Evolutionary conservation across 2,329 filamentous ascomycete genomes (phyloP).

Genomic region (Neurospora crassa): DNA sequence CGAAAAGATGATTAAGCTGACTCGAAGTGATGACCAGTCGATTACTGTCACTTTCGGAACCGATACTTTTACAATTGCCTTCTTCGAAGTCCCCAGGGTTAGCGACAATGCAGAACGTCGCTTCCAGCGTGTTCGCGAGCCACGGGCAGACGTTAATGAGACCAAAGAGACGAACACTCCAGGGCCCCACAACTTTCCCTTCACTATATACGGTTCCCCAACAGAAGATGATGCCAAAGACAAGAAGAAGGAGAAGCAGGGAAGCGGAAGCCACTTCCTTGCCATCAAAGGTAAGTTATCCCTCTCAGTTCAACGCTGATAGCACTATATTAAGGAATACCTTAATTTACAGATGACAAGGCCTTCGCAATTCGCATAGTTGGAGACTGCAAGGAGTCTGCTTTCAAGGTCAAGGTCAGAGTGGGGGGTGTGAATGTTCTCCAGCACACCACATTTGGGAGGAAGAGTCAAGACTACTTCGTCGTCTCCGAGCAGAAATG

Average conservation of each 20-base stretch:
- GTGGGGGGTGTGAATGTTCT: neutral
- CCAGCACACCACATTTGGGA: neutral
- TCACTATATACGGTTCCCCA: neutral
- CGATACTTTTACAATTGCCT: neutral
- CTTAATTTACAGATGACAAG: neutral
- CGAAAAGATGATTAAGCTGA: neutral
- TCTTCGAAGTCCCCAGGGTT: neutral
- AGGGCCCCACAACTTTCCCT: neutral
- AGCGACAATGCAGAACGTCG: neutral
- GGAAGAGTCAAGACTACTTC: neutral
- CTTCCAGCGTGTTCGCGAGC: neutral
- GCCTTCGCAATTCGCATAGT: neutral
- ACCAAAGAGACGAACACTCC: neutral
- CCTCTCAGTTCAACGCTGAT: rapidly evolving
- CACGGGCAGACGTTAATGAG: neutral
- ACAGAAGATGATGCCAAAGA: neutral
- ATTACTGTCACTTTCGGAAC: neutral
- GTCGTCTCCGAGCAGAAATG: neutral
- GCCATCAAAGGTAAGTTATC: neutral
- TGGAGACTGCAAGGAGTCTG: neutral
- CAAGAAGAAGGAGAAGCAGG: neutral
- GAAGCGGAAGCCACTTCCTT: neutral
- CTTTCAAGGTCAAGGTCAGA: neutral
- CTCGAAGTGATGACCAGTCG: neutral
- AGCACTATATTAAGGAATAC: neutral